These are phyloP conservation scores for Lichtheimia ramosa DNA, from an alignment of 371 early-diverging fungal species.

Conservation along the genomic window DNA sequence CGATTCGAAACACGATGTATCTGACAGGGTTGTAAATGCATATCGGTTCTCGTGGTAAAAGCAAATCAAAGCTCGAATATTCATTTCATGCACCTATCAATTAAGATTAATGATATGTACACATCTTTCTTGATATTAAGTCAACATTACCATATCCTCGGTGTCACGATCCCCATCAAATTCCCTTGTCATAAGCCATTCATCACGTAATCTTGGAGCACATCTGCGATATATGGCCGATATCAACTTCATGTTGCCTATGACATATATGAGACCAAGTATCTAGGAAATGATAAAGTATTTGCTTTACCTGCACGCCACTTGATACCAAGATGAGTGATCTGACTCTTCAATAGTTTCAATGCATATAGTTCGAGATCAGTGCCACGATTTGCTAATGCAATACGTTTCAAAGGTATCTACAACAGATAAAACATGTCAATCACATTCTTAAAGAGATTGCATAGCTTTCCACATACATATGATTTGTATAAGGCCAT, in stretches of 20 bases:
- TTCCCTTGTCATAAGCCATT: slow-evolving; percentile 67
- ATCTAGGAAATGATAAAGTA: no score
- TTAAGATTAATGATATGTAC: no score
- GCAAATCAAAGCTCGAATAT: no score
- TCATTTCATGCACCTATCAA: no score
- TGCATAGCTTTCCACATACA: slow-evolving; percentile 22
- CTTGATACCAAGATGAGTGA: slow-evolving; percentile 77
- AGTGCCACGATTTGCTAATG: slow-evolving; percentile 63
- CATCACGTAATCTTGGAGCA: slow-evolving; percentile 65
- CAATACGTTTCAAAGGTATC: slow-evolving; percentile 71
- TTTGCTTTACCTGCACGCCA: slow-evolving; percentile 68
- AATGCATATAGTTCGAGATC: slow-evolving; percentile 70
- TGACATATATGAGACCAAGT: no score
- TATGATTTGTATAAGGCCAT: slow-evolving; percentile 83
- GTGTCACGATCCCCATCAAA: slow-evolving; percentile 59
- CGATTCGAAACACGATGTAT: no score
- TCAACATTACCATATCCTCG: slow-evolving; percentile 57
- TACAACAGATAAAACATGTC: slow-evolving; percentile 7
- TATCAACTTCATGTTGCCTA: slow-evolving; percentile 74
- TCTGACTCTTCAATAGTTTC: slow-evolving; percentile 77
- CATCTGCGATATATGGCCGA: slow-evolving; percentile 75
- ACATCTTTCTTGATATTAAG: no score
- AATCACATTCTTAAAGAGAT: background rate
- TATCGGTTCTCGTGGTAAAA: no score
- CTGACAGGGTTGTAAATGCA: no score